Evolutionary conservation across 352 stramenopile species (phyloP).

Genomic region (Aphanomyces astaci): DNA sequence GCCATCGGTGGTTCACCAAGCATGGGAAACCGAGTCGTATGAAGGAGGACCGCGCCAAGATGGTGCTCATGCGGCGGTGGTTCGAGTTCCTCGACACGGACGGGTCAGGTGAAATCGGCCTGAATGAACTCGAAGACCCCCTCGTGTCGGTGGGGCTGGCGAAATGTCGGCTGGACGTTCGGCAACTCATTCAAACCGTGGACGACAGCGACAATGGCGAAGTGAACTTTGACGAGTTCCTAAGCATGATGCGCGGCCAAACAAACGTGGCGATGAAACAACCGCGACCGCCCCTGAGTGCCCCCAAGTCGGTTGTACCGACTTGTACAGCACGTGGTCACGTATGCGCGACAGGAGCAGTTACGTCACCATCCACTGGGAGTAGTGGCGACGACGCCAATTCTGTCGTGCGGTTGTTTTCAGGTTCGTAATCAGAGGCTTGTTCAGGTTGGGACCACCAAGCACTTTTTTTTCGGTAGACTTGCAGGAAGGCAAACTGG

Average conservation of each 20-base stretch:
- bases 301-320: constrained; percentile 44
- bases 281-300: constrained; percentile 34
- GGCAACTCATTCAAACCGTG: constrained; percentile 59
- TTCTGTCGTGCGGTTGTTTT: constrained; percentile 66
- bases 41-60: constrained; percentile 58
- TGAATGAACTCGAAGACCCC: constrained; percentile 81
- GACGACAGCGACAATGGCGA: constrained; percentile 54
- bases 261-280: constrained; percentile 24
- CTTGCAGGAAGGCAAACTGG: constrained; percentile 65
- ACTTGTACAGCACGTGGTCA: too few relatives aligned
- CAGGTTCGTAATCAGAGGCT: too few relatives aligned
- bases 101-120: constrained; percentile 63
- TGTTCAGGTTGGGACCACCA: too few relatives aligned
- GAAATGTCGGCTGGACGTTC: constrained; percentile 59
- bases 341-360: not conserved
- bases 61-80: constrained; percentile 65
- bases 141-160: constrained; percentile 81
- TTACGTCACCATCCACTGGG: not conserved
- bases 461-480: constrained; percentile 23
- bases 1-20: constrained; percentile 68
- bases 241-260: constrained; percentile 58
- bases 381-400: constrained; percentile 29
- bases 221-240: constrained; percentile 67
- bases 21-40: constrained; percentile 62
- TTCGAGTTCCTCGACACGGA: constrained; percentile 85